Evolutionary conservation across 192 early-diverging fungal species (phyloP), one percentile per base, ranked within the genome.

Genomic region (Coemansia pectinata): DNA sequence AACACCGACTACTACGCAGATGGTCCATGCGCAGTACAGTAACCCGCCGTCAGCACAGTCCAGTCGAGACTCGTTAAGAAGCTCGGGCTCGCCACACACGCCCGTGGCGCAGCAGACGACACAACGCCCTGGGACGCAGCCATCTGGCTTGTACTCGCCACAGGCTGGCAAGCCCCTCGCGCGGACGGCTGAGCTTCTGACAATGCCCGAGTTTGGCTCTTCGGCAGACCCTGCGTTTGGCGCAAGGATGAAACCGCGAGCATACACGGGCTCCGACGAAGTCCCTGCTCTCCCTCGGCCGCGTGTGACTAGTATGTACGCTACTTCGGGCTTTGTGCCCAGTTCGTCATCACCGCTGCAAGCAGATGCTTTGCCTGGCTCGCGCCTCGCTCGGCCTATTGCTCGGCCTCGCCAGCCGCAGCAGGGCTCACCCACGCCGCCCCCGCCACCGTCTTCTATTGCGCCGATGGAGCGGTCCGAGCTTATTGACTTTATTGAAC

Each of bases 401-500:
- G 66, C 66, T 34, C 53, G 53, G 40, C 66, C 66, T 19, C 55
- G 41, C 12, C 65, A 67, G 65, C 50, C 48, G 15, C 65, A 66
- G 6, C 65, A 66, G 63, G 55, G 25, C 34, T 48, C 60, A 14
- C 61, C 40, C 50, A 50, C 67, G 15, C 67, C 67, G 55, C 57
- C 69, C 12, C 61, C 40, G 48, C 38, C 67, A 12, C 67, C 67
- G 44, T 45, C 74, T 5, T 9, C 38, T 12, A 15, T 27, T 38
- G 19, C 57, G n/a, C 29, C 31, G 42, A 53, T 21, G 39, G 69
- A 62, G 40, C 44, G 60, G 34, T 83, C 81, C 23, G 72, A 83
- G 42, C 69, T 83, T 8, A 83, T 83, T 34, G 81, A 83, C 33
- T 83, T 83, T 52, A 83, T 83, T 15, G 81, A 83, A 38, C 72